Evolutionary conservation across 139 green algal species (phyloP).

Genomic region (Trebouxia sp.): DNA sequence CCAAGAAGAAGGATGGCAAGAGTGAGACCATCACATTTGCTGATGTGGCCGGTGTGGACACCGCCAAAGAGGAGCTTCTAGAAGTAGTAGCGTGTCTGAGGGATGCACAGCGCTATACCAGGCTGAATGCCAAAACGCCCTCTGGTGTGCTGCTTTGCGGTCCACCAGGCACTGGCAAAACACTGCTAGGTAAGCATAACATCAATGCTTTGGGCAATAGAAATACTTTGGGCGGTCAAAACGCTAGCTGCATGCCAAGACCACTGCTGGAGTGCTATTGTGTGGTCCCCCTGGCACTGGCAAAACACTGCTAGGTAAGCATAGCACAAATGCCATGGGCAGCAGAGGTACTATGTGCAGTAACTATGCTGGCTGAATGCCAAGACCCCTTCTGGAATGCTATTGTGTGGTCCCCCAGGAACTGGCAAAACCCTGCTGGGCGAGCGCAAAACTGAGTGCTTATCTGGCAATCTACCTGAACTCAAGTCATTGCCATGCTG

Average conservation of each 20-base stretch:
- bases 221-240: too few species aligned
- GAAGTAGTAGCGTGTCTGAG: constrained; percentile 51
- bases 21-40: constrained; percentile 63
- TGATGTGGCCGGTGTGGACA: constrained; percentile 84
- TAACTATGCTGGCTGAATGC: constrained; percentile 51
- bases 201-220: too few species aligned
- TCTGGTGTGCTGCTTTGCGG: constrained; percentile 78
- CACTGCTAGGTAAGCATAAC: constrained; percentile 70
- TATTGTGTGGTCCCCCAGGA: constrained; percentile 81
- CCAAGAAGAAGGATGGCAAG: constrained; percentile 36
- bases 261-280: constrained; percentile 76
- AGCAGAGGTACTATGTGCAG: too few species aligned
- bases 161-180: constrained; percentile 88
- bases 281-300: constrained; percentile 83
- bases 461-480: too few species aligned
- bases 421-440: constrained; percentile 90
- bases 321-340: too few species aligned
- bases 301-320: constrained; percentile 82
- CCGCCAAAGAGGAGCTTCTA: constrained; percentile 85
- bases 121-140: constrained; percentile 67
- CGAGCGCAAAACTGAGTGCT: too few species aligned
- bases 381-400: constrained; percentile 70
- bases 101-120: constrained; percentile 50
- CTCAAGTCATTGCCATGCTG: too few species aligned
- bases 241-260: constrained; percentile 54